Conservation (phyloP, 495 filamentous ascomycete species). For the Neurospora sp. region DNA sequence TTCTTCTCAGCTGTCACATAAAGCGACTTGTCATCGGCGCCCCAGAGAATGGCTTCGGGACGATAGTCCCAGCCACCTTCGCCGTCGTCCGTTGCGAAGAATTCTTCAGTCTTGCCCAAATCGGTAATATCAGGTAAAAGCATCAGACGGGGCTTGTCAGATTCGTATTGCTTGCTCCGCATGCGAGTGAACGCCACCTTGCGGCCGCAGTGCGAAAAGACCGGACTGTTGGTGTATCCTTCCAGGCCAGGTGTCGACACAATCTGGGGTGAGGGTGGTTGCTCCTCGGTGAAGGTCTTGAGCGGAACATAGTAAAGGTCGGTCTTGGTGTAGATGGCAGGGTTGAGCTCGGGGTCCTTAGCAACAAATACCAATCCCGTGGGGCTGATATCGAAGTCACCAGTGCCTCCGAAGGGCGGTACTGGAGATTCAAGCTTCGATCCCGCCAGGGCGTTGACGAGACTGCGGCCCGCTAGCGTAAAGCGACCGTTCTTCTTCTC, state of each 20-base stretch:
- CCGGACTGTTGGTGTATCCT: constrained; percentile 67
- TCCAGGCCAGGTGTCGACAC: constrained; percentile 42
- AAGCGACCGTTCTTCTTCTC: constrained; percentile 36
- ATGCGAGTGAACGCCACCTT: constrained; percentile 73
- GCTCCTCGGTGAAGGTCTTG: constrained; percentile 42
- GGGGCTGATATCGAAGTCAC: constrained; percentile 47
- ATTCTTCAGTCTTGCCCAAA: constrained; percentile 50
- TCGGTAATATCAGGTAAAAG: constrained; percentile 50
- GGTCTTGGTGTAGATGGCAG: constrained; percentile 72
- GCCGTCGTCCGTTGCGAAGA: constrained; percentile 52
- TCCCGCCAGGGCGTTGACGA: constrained; percentile 50
- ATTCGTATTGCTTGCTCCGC: constrained; percentile 75
- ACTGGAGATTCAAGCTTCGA: constrained; percentile 52
- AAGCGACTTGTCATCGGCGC: constrained; percentile 51
- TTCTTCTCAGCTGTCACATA: constrained; percentile 58
- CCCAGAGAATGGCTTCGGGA: constrained; percentile 56
- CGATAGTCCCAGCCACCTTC: constrained; percentile 58
- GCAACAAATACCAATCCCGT: constrained; percentile 68
- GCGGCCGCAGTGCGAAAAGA: constrained; percentile 64
- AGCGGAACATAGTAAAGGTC: constrained; percentile 66
- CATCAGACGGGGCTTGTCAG: constrained; percentile 73
- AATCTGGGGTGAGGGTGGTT: constrained; percentile 33
- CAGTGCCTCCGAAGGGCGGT: constrained; percentile 43
- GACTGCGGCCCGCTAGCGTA: constrained; percentile 25
- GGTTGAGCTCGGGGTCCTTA: constrained; percentile 69